phyloP scores from a whole-genome alignment of 768 basidiomycete genomes.

The Kwoniella mangroviensis region DNA sequence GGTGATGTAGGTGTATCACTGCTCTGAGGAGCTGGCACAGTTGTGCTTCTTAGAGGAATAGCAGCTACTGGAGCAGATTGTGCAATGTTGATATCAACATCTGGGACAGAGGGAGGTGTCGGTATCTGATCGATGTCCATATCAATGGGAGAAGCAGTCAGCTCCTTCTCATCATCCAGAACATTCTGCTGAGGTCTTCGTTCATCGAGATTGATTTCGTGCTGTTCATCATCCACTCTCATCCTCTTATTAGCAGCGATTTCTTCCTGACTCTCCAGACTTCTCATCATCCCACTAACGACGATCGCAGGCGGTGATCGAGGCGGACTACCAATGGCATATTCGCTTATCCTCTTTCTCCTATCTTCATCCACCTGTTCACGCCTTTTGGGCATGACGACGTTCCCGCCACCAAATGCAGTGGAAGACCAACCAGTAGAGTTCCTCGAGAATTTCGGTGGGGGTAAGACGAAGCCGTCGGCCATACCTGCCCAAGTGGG shows the following conservation, averaged over 20 bases:
- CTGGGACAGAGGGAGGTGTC: neutral
- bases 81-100: neutral
- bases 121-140: slow-evolving; percentile 15
- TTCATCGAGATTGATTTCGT: neutral
- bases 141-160: neutral
- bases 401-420: slow-evolving; percentile 3
- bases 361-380: slow-evolving; percentile 35
- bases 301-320: slow-evolving; percentile 16
- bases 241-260: slow-evolving; percentile 19
- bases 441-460: slow-evolving; percentile 36
- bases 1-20: neutral
- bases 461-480: slow-evolving; percentile 36
- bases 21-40: neutral
- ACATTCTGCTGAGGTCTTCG: neutral
- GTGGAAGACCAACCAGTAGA: slow-evolving; percentile 18
- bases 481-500: slow-evolving; percentile 44
- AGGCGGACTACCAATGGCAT: slow-evolving; percentile 12
- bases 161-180: neutral
- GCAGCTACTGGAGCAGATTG: slow-evolving; percentile 4
- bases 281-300: slow-evolving; percentile 23
- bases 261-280: slow-evolving; percentile 23
- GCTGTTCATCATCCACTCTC: slow-evolving; percentile 4
- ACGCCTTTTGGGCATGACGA: slow-evolving; percentile 45
- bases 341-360: slow-evolving; percentile 31
- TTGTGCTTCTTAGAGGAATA: neutral